Evolutionary conservation across 106 monocot genomes (phyloP).

Genomic region (Chionographis japonica): DNA sequence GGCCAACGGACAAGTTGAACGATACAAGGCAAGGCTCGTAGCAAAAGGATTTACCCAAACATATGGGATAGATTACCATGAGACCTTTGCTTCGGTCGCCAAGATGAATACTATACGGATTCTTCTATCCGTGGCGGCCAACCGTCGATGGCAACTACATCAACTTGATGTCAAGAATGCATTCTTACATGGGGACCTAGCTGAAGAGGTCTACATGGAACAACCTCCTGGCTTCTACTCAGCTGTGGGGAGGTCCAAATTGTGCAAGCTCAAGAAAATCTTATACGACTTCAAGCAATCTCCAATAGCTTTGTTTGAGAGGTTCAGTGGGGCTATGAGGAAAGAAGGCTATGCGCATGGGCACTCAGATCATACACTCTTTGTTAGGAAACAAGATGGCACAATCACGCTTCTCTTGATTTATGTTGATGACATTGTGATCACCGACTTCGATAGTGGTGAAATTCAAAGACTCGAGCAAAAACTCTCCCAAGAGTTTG

Average conservation of each 20-base stretch:
- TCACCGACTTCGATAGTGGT: neutral
- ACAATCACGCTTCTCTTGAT: neutral
- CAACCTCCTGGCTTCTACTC: neutral
- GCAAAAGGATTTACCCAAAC: neutral
- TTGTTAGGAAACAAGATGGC: neutral
- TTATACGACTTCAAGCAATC: neutral
- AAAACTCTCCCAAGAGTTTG: neutral
- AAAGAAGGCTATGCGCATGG: neutral
- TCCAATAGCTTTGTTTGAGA: neutral
- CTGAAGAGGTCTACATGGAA: slow-evolving; percentile 8
- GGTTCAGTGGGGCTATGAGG: neutral
- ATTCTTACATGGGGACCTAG: neutral
- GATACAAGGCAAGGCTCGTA: neutral
- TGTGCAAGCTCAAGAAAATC: neutral
- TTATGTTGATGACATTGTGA: neutral
- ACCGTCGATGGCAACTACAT: neutral
- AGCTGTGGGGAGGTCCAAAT: neutral
- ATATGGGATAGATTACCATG: neutral
- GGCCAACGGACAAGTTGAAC: neutral
- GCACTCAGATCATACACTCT: neutral
- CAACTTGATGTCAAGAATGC: slow-evolving; percentile 7
- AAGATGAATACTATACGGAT: neutral
- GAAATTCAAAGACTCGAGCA: neutral
- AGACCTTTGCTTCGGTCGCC: neutral
- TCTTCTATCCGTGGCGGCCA: slow-evolving; percentile 1